Percentiles rank a stretch among this genome's conserved stretches.
These are phyloP conservation scores for Arthonia radiata DNA, from an alignment of 495 filamentous ascomycete species.

Conservation along the genomic window DNA sequence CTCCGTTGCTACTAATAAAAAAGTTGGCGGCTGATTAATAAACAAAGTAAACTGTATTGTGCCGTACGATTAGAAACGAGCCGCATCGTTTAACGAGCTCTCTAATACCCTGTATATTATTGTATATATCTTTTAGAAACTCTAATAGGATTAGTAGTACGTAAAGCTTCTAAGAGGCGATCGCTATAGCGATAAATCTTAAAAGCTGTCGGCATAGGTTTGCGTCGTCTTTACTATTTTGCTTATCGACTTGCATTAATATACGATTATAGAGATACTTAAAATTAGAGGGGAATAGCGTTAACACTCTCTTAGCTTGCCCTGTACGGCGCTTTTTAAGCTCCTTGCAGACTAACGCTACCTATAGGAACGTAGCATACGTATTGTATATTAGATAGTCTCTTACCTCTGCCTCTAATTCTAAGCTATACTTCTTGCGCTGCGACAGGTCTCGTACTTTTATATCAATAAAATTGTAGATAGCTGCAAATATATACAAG, in stretches of 20 bases:
- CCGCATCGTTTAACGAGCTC: conserved; percentile 10
- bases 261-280: conserved; percentile 9
- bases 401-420: conserved; percentile 5
- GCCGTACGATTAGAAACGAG: conserved; percentile 12
- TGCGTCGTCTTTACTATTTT: conserved; percentile 1
- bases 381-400: conserved; percentile 7
- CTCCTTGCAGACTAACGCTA: conserved; percentile 10
- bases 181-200: conserved; percentile 2
- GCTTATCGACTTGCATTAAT: conserved; percentile 4
- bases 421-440: conserved; percentile 3
- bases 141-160: conserved; percentile 6
- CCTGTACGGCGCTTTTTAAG: conserved; percentile 5
- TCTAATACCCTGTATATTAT: background rate
- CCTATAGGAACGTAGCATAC: conserved; percentile 13
- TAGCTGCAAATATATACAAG: too few species aligned
- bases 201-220: conserved; percentile 8
- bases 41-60: conserved; percentile 13
- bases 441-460: conserved; percentile 9
- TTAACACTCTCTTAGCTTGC: too few species aligned
- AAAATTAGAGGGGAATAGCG: too few species aligned
- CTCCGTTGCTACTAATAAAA: conserved; percentile 3
- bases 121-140: conserved; percentile 1
- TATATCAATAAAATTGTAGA: too few species aligned
- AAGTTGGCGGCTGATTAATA: conserved; percentile 22
- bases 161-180: conserved; percentile 6